Conservation (phyloP, 2,329 filamentous ascomycete species). For the Fusarium coffeatum region DNA sequence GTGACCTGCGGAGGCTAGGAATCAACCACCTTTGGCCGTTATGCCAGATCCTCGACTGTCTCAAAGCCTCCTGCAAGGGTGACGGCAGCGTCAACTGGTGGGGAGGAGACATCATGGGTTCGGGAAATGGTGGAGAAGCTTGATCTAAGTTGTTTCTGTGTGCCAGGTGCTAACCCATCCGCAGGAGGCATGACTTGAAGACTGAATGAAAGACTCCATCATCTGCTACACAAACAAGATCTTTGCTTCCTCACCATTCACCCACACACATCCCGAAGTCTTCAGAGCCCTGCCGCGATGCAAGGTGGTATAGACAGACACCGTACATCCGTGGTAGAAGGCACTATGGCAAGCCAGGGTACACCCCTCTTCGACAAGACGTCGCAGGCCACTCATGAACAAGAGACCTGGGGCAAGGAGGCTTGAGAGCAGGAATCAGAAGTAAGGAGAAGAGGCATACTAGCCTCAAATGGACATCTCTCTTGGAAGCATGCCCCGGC, state of each 20-base stretch:
- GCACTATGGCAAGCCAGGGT: conserved; percentile 3
- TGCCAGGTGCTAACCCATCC: conserved; percentile 20
- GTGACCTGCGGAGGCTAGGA: conserved; percentile 33
- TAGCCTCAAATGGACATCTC: conserved; percentile 11
- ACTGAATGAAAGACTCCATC: conserved; percentile 31
- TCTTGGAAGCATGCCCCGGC: conserved; percentile 6
- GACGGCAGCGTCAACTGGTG: conserved; percentile 42
- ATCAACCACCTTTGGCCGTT: conserved; percentile 44
- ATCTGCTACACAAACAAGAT: conserved; percentile 26
- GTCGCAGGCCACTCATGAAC: conserved; percentile 17
- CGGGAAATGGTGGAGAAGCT: conserved; percentile 45
- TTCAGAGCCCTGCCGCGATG: conserved; percentile 32
- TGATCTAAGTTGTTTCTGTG: conserved; percentile 32
- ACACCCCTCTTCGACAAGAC: conserved; percentile 31
- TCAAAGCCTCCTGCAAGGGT: conserved; percentile 47
- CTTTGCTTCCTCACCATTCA: conserved; percentile 24
- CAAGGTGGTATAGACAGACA: conserved; percentile 30
- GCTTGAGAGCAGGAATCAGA: conserved; percentile 17
- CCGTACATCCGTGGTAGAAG: conserved; percentile 13
- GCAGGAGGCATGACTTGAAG: conserved; percentile 33
- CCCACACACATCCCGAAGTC: conserved; percentile 28
- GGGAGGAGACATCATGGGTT: conserved; percentile 39
- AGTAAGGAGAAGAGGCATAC: conserved; percentile 18
- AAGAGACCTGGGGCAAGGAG: conserved; percentile 3
- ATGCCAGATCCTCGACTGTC: conserved; percentile 48